A percentile compares a stretch with the other conserved stretches of the same genome.
These are phyloP conservation scores for Daldinia sp. DNA, from an alignment of 2,329 filamentous ascomycete species.

Conservation along the genomic window DNA sequence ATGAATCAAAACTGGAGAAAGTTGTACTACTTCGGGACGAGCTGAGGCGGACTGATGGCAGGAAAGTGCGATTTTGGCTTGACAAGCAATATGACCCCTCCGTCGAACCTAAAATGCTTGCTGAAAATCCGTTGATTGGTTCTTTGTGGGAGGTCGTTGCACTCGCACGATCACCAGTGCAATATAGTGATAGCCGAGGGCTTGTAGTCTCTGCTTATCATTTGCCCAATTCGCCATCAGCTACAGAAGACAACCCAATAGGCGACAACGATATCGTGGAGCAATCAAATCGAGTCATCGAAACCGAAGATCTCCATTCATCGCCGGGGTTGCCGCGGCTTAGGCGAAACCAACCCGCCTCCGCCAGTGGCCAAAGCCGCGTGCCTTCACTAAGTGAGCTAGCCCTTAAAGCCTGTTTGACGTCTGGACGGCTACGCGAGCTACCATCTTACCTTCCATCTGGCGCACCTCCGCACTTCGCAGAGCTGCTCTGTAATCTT, in stretches of 20 bases:
- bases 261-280: not conserved
- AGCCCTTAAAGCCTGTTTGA: conserved; percentile 57
- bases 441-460: conserved; percentile 55
- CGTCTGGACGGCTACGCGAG: conserved; percentile 53
- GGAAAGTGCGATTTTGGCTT: conserved; percentile 24
- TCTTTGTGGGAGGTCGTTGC: conserved; percentile 35
- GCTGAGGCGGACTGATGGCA: not conserved
- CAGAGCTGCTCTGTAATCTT: conserved; percentile 52
- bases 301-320: conserved; percentile 39
- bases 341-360: conserved; percentile 1
- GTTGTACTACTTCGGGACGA: not conserved
- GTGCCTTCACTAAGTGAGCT: conserved; percentile 62
- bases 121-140: not conserved
- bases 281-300: conserved; percentile 15
- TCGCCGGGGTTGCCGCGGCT: conserved; percentile 26
- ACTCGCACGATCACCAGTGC: conserved; percentile 43
- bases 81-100: conserved; percentile 17
- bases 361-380: conserved; percentile 39
- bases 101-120: not conserved
- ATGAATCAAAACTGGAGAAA: not conserved
- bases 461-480: conserved; percentile 51
- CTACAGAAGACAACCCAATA: not conserved
- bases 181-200: conserved; percentile 47
- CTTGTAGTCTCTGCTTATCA: conserved; percentile 41
- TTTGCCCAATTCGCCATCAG: conserved; percentile 30